These are phyloP conservation scores for Trypanosoma platydactyli DNA, from an alignment of 208 protist genomes.

Conservation along the genomic window DNA sequence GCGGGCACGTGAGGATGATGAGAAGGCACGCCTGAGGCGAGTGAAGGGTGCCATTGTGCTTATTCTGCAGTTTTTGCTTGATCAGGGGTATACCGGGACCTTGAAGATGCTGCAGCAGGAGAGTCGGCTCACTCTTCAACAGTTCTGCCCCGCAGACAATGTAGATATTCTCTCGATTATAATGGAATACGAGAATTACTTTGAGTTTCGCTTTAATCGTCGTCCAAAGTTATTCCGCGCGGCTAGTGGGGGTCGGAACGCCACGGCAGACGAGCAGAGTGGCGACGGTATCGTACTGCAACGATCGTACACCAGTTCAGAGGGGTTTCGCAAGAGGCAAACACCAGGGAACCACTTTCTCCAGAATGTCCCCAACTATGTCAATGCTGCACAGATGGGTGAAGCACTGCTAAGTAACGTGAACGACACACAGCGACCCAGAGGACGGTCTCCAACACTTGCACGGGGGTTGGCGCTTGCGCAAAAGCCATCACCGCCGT, in stretches of 20 bases:
- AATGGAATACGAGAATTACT: conserved; percentile 88
- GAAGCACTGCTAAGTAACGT: background rate
- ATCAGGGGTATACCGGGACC: conserved; percentile 77
- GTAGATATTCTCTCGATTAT: conserved; percentile 84
- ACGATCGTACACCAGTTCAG: background rate
- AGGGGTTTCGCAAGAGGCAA: background rate
- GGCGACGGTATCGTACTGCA: conserved; percentile 35
- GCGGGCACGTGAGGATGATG: conserved; percentile 80
- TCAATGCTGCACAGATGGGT: background rate
- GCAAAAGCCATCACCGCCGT: background rate
- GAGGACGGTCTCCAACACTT: background rate
- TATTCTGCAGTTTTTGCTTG: conserved; percentile 79
- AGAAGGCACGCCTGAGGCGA: conserved; percentile 63
- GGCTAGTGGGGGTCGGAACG: conserved; percentile 21
- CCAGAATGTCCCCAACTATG: conserved; percentile 16
- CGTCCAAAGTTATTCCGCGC: conserved; percentile 80
- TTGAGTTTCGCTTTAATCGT: conserved; percentile 83
- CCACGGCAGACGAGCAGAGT: conserved; percentile 22
- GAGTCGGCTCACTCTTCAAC: conserved; percentile 64
- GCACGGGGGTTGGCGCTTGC: conserved; percentile 24
- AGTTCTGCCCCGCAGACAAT: conserved; percentile 85
- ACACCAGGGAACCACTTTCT: conserved; percentile 35
- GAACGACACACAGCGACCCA: conserved; percentile 5
- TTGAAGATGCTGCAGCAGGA: conserved; percentile 84
- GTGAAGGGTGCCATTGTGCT: conserved; percentile 81